Percentiles rank a stretch among this genome's conserved stretches.
phyloP scores from a whole-genome alignment of 78 protist genomes.

The Dictyostelium citrinum region DNA sequence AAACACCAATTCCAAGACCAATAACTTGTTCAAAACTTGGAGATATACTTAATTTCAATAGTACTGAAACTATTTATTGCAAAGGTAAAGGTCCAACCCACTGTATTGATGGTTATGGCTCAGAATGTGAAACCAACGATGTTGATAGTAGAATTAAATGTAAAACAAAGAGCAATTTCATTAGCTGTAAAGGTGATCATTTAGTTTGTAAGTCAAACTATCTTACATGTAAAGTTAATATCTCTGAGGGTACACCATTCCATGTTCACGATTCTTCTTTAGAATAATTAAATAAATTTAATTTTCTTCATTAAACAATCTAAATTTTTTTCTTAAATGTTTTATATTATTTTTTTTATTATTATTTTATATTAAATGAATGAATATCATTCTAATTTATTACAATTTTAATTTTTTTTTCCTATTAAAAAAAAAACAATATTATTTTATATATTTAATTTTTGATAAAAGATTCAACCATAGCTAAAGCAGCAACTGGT shows the following conservation, averaged over 20 bases:
- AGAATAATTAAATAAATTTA: background rate
- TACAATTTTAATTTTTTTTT: too few relatives aligned
- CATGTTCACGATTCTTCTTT: background rate
- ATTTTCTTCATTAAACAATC: too few relatives aligned
- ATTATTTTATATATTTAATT: too few relatives aligned
- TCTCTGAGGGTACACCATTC: background rate
- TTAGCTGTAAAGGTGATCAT: background rate
- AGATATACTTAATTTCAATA: background rate
- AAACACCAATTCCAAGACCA: background rate
- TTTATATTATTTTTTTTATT: too few relatives aligned
- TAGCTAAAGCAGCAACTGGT: constrained; percentile 37
- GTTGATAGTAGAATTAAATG: background rate
- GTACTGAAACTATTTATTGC: background rate
- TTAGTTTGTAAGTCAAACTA: background rate
- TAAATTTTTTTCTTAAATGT: too few relatives aligned
- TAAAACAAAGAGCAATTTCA: background rate
- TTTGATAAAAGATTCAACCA: background rate
- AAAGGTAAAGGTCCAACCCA: background rate
- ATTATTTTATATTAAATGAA: too few relatives aligned
- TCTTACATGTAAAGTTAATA: background rate
- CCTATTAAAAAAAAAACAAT: too few relatives aligned
- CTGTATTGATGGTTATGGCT: background rate
- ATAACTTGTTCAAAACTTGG: background rate
- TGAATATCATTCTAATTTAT: too few relatives aligned
- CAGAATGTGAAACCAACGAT: background rate